Evolutionary conservation across 164 flowering plant genomes (phyloP), one percentile per base, ranked within the genome.

Genomic region (Litsea cubeba): DNA sequence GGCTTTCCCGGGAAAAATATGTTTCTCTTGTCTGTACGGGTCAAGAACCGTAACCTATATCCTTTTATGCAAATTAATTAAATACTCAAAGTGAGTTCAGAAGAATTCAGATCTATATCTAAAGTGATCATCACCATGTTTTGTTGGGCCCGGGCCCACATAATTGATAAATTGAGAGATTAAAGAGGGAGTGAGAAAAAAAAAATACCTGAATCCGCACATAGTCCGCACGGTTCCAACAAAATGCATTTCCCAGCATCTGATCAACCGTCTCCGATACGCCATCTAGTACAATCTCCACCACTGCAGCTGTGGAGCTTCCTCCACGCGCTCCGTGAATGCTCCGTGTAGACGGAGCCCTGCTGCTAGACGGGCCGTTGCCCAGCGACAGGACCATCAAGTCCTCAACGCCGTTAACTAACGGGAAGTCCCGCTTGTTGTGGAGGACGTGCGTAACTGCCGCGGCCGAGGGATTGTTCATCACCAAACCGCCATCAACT

Each of bases 401-500:
- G 77, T 92, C 97, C 71, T 92, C 97, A 3, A 95, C 93, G 83
- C 95, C 88, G 83, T 81, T 86, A 18, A 89, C 92, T 0, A 84
- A 73, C 25, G 98, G 97, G 65, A 95, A 95, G 30, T 92, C 97
- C 24, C 93, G 86, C 76, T 88, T 88, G 83, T 93, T 93, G 75
- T 93, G 94, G 69, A 93, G 76, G 25, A 88, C 98, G 83, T 95
- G 98, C 69, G 97, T 91, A 18, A 92, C 91, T 23, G 97, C 98
- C 0, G 97, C 94, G 3, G 98, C 92, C 5, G 97, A 84, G 1
- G 98, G 98, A 62, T 95, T 95, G 80, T 95, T 95, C 98, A 95
- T 95, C 18, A 92, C 98, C 30, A 95, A 78, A 1, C 98, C 98
- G 22, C 98, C 98, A 81, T 95, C 98, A 0, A 95, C 82, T 49